Conservation (phyloP, 495 filamentous ascomycete genomes). For the Recurvomyces mirabilis region DNA sequence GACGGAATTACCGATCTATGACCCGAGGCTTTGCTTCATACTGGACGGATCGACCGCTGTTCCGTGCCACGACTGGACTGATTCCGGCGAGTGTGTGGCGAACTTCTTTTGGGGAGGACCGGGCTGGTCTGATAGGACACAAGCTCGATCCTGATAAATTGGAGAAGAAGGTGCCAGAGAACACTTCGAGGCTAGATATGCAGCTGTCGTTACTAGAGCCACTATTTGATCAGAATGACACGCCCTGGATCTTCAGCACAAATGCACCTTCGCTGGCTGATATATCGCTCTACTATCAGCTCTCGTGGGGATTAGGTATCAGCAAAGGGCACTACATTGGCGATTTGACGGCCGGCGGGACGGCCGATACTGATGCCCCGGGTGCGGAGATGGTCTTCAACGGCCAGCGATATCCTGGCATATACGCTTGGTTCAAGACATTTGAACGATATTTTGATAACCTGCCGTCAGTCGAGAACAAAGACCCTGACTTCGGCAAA, state of each 20-base stretch:
- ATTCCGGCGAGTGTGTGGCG: slow-evolving; percentile 28
- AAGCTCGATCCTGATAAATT: slow-evolving; percentile 25
- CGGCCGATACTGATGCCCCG: slow-evolving; percentile 16
- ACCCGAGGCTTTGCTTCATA: slow-evolving; percentile 19
- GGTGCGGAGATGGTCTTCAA: slow-evolving; percentile 23
- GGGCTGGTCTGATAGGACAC: slow-evolving; percentile 26
- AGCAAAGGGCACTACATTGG: slow-evolving; percentile 20
- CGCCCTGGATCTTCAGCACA: slow-evolving; percentile 23
- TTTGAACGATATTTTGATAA: slow-evolving; percentile 17
- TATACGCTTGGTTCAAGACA: slow-evolving; percentile 22
- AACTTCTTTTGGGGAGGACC: slow-evolving; percentile 24
- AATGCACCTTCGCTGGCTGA: slow-evolving; percentile 23
- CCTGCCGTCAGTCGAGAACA: slow-evolving; percentile 19
- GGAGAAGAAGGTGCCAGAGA: slow-evolving; percentile 23
- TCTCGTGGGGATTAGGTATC: slow-evolving; percentile 28
- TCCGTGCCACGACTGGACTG: slow-evolving; percentile 26
- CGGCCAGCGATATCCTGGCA: slow-evolving; percentile 22
- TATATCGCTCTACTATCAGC: slow-evolving; percentile 25
- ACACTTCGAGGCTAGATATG: slow-evolving; percentile 25
- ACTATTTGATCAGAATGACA: slow-evolving; percentile 10
- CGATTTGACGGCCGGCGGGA: slow-evolving; percentile 26
- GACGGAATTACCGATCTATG: slow-evolving; percentile 14
- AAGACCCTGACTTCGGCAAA: slow-evolving; percentile 5
- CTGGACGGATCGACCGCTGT: slow-evolving; percentile 24
- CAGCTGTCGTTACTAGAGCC: slow-evolving; percentile 29